Conservation (phyloP, 371 early-diverging fungal genomes). For the Mortierella sp. region DNA sequence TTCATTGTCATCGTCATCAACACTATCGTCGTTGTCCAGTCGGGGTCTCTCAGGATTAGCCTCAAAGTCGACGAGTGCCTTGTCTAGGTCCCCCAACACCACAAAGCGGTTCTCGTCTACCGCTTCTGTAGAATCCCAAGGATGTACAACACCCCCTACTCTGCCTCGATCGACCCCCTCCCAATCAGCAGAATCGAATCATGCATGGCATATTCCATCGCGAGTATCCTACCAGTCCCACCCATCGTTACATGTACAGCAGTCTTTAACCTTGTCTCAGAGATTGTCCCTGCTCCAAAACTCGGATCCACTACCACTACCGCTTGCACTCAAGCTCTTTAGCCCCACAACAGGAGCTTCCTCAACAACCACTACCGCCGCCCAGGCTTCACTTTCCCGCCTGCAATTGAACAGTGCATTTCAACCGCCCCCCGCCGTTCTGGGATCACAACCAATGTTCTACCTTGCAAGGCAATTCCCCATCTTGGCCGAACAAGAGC, state of each 20-base stretch:
- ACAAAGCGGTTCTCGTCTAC: too few species aligned
- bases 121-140: too few species aligned
- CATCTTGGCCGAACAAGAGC: constrained; percentile 38
- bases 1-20: background rate
- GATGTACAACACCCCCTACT: too few species aligned
- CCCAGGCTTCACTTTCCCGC: background rate
- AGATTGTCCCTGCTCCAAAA: background rate
- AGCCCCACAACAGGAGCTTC: background rate
- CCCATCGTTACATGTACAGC: too few species aligned
- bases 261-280: too few species aligned
- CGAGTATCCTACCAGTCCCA: too few species aligned
- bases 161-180: too few species aligned
- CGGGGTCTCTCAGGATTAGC: background rate
- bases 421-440: constrained; percentile 37
- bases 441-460: constrained; percentile 46
- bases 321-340: constrained; percentile 25
- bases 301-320: constrained; percentile 26
- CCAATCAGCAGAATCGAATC: too few species aligned
- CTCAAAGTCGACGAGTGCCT: background rate
- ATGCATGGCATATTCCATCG: too few species aligned
- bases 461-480: constrained; percentile 42
- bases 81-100: too few species aligned
- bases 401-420: background rate
- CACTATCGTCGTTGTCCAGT: background rate
- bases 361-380: background rate